Conservation (phyloP, 164 flowering plant species). For the Warburgia ugandensis region DNA sequence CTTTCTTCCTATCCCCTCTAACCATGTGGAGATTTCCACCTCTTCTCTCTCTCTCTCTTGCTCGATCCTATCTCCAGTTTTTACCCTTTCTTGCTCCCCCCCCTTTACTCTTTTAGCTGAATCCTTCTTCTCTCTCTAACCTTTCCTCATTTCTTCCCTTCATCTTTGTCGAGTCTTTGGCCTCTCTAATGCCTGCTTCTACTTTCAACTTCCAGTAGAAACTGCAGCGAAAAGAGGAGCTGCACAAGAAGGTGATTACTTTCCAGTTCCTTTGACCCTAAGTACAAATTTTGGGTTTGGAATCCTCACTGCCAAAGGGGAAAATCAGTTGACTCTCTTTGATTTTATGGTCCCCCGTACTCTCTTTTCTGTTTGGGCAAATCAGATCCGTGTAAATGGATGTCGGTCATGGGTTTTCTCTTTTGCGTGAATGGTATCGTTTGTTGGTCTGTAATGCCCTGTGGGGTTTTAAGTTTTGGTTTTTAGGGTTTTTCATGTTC, state of each 20-base stretch:
- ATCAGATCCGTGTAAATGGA: slow-evolving; percentile 4
- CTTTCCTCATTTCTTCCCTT: background rate
- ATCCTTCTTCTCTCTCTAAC: background rate
- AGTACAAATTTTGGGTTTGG: background rate
- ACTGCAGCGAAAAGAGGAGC: slow-evolving; percentile 1
- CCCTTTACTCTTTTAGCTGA: background rate
- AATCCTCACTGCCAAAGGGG: too few relatives aligned
- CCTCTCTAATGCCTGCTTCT: background rate
- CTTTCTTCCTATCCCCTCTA: background rate
- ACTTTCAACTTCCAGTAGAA: slow-evolving; percentile 5
- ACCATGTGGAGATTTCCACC: background rate
- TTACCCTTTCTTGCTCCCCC: background rate
- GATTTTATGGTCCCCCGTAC: background rate
- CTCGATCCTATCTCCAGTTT: background rate
- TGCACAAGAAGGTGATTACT: slow-evolving; percentile 3
- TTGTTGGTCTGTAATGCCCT: background rate
- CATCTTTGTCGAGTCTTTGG: background rate
- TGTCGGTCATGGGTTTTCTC: too few relatives aligned
- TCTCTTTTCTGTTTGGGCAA: background rate
- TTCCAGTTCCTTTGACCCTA: background rate
- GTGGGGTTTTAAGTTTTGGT: background rate
- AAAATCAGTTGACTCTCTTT: background rate
- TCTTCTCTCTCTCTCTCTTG: background rate
- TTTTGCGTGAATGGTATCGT: background rate
- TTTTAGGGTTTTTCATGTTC: background rate